phyloP scores from a whole-genome alignment of 202 grass and related monocot genomes.

The Bolboschoenoplectus hybrid region DNA sequence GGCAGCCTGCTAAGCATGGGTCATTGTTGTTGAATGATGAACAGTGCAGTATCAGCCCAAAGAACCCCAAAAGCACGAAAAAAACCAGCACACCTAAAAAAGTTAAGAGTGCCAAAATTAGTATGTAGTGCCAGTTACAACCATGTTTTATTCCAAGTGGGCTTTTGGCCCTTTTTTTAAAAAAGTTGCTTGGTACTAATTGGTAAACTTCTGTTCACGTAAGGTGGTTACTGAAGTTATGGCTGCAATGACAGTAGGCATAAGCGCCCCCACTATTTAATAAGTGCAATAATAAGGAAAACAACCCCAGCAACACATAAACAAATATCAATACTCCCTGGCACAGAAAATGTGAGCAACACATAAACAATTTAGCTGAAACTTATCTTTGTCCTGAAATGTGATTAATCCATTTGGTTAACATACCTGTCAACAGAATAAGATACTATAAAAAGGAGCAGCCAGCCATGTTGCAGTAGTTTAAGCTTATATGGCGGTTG shows the following conservation, averaged over 20 bases:
- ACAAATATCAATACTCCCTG: background rate
- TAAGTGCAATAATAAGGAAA: background rate
- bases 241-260: background rate
- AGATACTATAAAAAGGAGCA: background rate
- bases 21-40: slow-evolving; percentile 59
- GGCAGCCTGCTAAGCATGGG: slow-evolving; percentile 59
- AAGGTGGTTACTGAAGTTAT: background rate
- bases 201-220: background rate
- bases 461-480: background rate
- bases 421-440: slow-evolving; percentile 10
- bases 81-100: slow-evolving; percentile 65
- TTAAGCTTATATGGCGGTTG: background rate
- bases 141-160: background rate
- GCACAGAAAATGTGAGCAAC: background rate
- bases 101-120: slow-evolving; percentile 21
- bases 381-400: background rate
- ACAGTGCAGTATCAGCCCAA: slow-evolving; percentile 67
- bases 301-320: background rate
- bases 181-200: background rate
- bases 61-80: slow-evolving; percentile 70
- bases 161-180: background rate
- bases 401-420: background rate
- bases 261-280: background rate
- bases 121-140: background rate
- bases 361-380: background rate